Percentiles rank a stretch among this genome's conserved stretches.
These are phyloP conservation scores for Triangularia verruculosa DNA, from an alignment of 2,329 filamentous ascomycete genomes.

Conservation along the genomic window DNA sequence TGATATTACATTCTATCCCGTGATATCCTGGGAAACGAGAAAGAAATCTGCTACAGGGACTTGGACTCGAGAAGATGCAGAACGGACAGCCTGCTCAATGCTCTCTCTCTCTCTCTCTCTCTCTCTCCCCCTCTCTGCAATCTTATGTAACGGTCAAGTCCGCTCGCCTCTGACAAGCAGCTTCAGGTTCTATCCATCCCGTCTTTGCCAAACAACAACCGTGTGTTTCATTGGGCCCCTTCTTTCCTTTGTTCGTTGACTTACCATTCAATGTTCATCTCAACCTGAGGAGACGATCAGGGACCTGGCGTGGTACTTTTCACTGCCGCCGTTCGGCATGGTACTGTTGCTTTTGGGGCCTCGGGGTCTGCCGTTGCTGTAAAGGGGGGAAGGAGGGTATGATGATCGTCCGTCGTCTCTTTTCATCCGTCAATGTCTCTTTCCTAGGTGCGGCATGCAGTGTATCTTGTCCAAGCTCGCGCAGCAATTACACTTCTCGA, in stretches of 20 bases:
- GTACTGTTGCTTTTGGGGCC: not conserved
- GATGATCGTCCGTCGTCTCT: not conserved
- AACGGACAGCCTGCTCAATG: conserved; percentile 3
- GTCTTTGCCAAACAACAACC: not conserved
- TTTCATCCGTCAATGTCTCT: not conserved
- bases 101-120: not conserved
- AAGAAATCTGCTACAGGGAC: not conserved
- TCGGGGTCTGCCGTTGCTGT: not conserved
- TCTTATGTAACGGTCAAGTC: not conserved
- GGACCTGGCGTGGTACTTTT: not conserved
- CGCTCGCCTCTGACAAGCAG: not conserved
- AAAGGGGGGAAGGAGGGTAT: not conserved
- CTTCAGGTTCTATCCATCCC: not conserved
- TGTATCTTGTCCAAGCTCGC: not conserved
- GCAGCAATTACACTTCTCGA: not conserved
- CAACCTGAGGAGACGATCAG: conserved; percentile 7
- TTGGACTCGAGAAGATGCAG: not conserved
- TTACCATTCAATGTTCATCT: conserved; percentile 6
- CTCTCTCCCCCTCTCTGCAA: not conserved
- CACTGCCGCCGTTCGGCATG: not conserved
- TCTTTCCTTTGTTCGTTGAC: not conserved
- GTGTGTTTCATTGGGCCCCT: not conserved
- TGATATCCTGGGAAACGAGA: conserved; percentile 9
- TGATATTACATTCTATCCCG: conserved; percentile 11
- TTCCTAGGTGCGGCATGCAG: not conserved